Evolutionary conservation across 768 basidiomycete genomes (phyloP).

Genomic region (Clavaria fumosa): DNA sequence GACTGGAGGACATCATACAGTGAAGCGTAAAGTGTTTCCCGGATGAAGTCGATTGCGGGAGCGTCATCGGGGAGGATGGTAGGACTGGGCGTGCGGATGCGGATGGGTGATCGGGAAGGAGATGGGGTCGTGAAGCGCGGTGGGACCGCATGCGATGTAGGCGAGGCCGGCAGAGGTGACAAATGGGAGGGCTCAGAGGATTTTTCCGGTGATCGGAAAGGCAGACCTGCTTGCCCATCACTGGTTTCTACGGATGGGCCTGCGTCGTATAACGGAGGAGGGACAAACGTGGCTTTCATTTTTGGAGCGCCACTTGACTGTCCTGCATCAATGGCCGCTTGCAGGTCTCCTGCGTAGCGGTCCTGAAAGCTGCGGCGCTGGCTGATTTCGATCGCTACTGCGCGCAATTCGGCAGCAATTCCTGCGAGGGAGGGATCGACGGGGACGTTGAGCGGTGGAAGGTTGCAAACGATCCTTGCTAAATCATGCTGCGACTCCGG

Average conservation of each 20-base stretch:
- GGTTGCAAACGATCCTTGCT: conserved; percentile 63
- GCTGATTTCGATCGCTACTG: conserved; percentile 76
- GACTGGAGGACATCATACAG: conserved; percentile 53
- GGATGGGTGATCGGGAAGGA: conserved; percentile 13
- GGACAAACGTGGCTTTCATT: conserved; percentile 45
- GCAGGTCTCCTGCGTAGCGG: conserved; percentile 55
- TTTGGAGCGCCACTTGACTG: conserved; percentile 17
- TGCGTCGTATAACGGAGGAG: conserved; percentile 49
- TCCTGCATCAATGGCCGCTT: conserved; percentile 64
- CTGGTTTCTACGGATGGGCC: conserved; percentile 11
- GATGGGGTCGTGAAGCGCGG: conserved; percentile 14
- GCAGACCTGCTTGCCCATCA: conserved; percentile 4
- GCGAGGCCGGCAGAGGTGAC: conserved; percentile 12
- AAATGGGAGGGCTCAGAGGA: conserved; percentile 16
- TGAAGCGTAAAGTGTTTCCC: conserved; percentile 76
- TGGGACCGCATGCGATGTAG: conserved; percentile 7
- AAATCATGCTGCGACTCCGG: conserved; percentile 69
- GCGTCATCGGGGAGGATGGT: conserved; percentile 33
- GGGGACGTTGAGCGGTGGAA: conserved; percentile 31
- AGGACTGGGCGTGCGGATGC: conserved; percentile 21
- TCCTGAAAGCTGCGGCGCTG: conserved; percentile 76
- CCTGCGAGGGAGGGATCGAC: conserved; percentile 30
- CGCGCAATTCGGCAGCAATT: conserved; percentile 71
- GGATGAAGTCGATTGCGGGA: conserved; percentile 60
- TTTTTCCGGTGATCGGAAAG: conserved; percentile 11